Base-by-base conservation (phyloP, 495 filamentous ascomycete species). In the Hyaloscypha bicolor region DNA sequence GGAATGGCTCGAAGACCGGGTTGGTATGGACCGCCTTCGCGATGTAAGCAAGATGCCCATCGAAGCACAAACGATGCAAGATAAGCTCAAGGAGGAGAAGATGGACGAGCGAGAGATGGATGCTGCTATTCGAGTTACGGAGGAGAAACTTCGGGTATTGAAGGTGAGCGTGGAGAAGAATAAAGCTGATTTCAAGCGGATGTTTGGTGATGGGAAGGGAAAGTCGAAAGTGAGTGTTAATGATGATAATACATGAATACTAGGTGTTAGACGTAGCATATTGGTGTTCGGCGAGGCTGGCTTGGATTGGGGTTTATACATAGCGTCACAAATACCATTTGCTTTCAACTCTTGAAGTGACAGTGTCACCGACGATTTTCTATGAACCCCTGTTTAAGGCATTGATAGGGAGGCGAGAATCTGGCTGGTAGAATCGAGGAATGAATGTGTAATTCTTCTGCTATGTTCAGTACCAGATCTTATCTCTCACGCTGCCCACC, bases 1-100 rank as follows among this genome's bases (percentile, higher is more conserved):
- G 96, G 88, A 91, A 60, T 99, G 95, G 95, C 80, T 99, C 12
- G 95, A 99, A 71, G 91, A 97, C 64, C 82, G 95, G 14, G 87
- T 91, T 1, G 92, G 91, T 5, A 81, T 94, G 75, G 88, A 93
- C 61, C 83, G 86, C n/a, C 77, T 92, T 65, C 78, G 81, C 39
- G 77, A 80, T 55, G 68, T 74, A 16, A 76, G 74, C 31, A 72
- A 73, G 52, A 71, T 65, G 69, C 77, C 78, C 55, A 74, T 81
- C 16, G 81, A 88, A 68, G 82, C 78, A 12, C 73, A 79, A 39
- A 79, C 76, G 31, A 79, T 85, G 32, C 75, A 81, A 70, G 82
- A 85, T 33, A 87, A 82, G 75, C 71, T 93, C 19, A 78, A 80
- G 61, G 88, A 89, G 48, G 88, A 91, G 74, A 86, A 83, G 56